Evolutionary conservation across 2,329 filamentous ascomycete species (phyloP), one percentile per base, ranked within the genome.

Genomic region (Colletotrichum acutatum): DNA sequence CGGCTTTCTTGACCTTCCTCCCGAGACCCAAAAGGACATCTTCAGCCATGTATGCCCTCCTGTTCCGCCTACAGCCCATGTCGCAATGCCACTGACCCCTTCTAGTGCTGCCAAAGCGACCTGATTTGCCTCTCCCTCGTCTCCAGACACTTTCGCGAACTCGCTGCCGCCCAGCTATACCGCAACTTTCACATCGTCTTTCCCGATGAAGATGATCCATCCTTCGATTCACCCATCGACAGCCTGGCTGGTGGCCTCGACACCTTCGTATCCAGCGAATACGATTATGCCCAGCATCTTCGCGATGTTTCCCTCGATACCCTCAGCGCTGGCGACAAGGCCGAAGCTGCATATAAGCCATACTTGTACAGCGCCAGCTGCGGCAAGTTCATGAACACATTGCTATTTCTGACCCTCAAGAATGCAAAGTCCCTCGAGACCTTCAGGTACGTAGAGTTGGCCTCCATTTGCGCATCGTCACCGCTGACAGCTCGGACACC

Each of bases 351-450:
- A 26, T 90, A 90, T 76, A 86, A 87, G 67, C 82, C 86, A 1
- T 91, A 90, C 74, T 82, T 87, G 8, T 88, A 88, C 76, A 87
- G 82, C 68, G 80, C 85, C 37, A 90, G 87, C 78, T 90, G 88
- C 76, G 90, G 90, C 64, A 92, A 90, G 81, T 91, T 92, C 69
- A 84, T 92, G 79, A 92, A 90, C 75, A 91, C 89, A 0, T 79
- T 92, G 54, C 79, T 92, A 6, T 84, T 88, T 34, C 77, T 91
- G 77, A 87, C 89, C 1, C 78, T 92, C 73, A 88, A 86, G 76
- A 89, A 88, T 75, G 86, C 90, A 32, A 84, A 80, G 56, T 82
- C 84, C 0, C 83, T 92, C 28, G 90, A 92, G 77, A 83, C 83
- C 3, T 91, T 92, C 76, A 84, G 82, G 88, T 90, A 76, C 73